phyloP scores from a whole-genome alignment of 768 basidiomycete species.

The Pleurotus cornucopiae region DNA sequence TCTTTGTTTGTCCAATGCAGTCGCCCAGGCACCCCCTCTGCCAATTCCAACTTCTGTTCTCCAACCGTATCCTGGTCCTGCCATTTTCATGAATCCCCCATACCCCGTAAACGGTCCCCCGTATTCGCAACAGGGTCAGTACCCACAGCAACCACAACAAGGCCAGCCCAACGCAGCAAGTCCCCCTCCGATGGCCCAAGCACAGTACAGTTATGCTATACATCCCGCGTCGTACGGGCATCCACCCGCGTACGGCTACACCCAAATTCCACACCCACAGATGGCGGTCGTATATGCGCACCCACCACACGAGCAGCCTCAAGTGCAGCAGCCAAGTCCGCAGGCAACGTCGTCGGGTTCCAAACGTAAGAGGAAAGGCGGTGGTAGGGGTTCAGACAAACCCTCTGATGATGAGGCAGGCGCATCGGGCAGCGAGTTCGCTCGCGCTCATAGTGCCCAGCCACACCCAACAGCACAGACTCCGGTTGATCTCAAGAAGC shows the following conservation, averaged over 20 bases:
- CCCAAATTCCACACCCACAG: constrained; percentile 13
- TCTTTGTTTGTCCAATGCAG: neutral
- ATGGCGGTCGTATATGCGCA: constrained; percentile 7
- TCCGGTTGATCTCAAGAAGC: constrained; percentile 69
- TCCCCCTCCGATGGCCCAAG: neutral
- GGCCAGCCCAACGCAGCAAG: neutral
- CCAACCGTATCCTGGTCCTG: constrained; percentile 52
- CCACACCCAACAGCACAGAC: constrained; percentile 22
- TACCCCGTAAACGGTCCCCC: constrained; percentile 60
- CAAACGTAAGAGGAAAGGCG: constrained; percentile 65
- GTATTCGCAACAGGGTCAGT: constrained; percentile 24
- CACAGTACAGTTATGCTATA: constrained; percentile 6
- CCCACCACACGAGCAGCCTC: constrained; percentile 2
- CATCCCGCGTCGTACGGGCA: constrained; percentile 1
- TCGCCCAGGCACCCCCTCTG: neutral
- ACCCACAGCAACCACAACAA: constrained; percentile 23
- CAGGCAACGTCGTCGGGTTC: constrained; percentile 30
- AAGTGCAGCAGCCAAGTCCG: constrained; percentile 23
- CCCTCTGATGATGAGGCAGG: constrained; percentile 59
- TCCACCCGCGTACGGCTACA: neutral
- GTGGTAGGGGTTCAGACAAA: constrained; percentile 38
- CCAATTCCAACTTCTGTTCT: constrained; percentile 28
- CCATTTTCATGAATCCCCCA: constrained; percentile 68
- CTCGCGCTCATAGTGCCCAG: constrained; percentile 26
- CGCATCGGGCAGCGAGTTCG: constrained; percentile 43